Base-by-base conservation (phyloP, 257 asterid genomes). In the Apocynum venetum region DNA sequence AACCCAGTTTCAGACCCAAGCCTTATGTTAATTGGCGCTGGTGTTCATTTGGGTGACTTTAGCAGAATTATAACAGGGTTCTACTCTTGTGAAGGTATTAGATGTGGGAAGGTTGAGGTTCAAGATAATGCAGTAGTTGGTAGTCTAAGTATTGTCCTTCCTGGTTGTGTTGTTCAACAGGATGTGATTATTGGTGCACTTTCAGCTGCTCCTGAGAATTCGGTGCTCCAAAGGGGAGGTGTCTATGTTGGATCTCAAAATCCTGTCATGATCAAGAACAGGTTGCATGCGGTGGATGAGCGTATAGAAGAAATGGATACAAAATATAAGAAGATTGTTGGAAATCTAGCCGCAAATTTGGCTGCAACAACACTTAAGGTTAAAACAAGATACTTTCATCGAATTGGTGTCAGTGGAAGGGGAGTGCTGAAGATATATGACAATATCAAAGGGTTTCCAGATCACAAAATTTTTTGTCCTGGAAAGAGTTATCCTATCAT, bases 31-130 rank as follows among this genome's bases (percentile, higher is more conserved):
- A 74, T 93, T 10, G 92, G 96, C 6, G 87, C 60, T 1, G 98
- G 98, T 9, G 94, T 91, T 49, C 98, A 93, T 82, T 84, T 93
- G 43, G 98, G 98, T 44, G 98, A 93, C 80, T 91, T 93, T 79
- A 91, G 98, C 80, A 71, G 96, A 79, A 86, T 93, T 52, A 72
- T 91, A 66, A 75, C 98, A 0, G 86, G 96, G 5, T 89, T 88
- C 87, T 87, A 90, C 69, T 89, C 94, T 40, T 81, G 88, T 40
- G 43, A 73, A 35, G 92, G 96, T 46, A 85, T 87, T 74, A 87
- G 76, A 2, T 74, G 76, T 4, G 91, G 90, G 51, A 83, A 83
- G 68, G 89, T 93, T 59, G 85, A 88, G 66, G 89, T 93, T 76
- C 87, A 82, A 6, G 90, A 87, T 17, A 91, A 93, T 77, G 84